Percentiles rank a stretch among this genome's conserved stretches.
These are phyloP conservation scores for Paraleonurus japonicus DNA, from an alignment of 257 asterid species.

Conservation along the genomic window DNA sequence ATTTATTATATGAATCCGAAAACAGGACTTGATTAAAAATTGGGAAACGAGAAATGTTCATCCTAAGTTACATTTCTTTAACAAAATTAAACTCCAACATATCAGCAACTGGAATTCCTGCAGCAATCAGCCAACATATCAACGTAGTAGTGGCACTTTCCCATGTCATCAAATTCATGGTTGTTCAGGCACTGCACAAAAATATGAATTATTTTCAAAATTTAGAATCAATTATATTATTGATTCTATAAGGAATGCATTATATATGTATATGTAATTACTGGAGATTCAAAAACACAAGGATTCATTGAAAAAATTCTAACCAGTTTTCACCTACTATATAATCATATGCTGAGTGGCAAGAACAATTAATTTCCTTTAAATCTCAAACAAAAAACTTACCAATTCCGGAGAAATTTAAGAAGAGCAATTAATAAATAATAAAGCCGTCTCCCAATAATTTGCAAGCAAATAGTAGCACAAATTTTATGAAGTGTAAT, in stretches of 20 bases:
- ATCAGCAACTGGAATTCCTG: not conserved
- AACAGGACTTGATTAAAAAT: no score
- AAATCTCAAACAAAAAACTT: no score
- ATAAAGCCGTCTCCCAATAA: no score
- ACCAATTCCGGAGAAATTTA: not conserved
- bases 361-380: no score
- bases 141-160: not conserved
- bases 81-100: not conserved
- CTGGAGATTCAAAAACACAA: not conserved
- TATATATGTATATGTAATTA: not conserved
- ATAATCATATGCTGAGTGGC: no score
- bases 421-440: no score
- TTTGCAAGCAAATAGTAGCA: no score
- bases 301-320: not conserved
- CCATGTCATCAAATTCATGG: not conserved
- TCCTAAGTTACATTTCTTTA: not conserved
- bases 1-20: no score
- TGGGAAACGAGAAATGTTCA: not conserved
- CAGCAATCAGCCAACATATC: not conserved
- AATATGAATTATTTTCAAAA: not conserved
- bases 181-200: not conserved
- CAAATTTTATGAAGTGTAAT: no score
- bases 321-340: not conserved
- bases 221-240: not conserved
- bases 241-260: not conserved